phyloP scores from a whole-genome alignment of 179 eudicot species.

The Pouteria campechiana region DNA sequence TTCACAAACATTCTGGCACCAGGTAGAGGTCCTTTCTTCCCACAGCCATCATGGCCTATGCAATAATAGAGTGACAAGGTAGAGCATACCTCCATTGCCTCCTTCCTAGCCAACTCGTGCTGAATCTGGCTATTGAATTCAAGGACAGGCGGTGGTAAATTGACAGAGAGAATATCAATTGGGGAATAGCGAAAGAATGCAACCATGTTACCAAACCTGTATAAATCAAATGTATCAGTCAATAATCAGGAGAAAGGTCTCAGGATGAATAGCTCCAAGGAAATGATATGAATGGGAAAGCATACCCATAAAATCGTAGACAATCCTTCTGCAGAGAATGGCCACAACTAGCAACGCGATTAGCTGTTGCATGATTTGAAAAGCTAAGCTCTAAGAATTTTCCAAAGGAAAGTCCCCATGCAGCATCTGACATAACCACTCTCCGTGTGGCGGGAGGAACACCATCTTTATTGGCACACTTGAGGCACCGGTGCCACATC shows the following conservation, averaged over 20 bases:
- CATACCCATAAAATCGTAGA: conserved; percentile 89
- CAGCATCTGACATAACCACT: conserved; percentile 92
- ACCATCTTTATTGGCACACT: conserved; percentile 56
- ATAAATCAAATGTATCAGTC: not conserved
- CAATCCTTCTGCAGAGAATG: conserved; percentile 98
- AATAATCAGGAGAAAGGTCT: not conserved
- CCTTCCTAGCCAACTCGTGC: conserved; percentile 68
- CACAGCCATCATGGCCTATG: too few relatives aligned
- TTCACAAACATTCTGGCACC: too few relatives aligned
- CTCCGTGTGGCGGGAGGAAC: conserved; percentile 87
- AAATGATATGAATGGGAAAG: not conserved
- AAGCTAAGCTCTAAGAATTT: conserved; percentile 96
- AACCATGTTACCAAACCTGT: conserved; percentile 85
- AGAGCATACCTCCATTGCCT: conserved; percentile 53
- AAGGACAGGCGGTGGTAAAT: conserved; percentile 67
- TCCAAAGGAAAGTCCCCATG: conserved; percentile 99
- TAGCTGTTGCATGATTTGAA: conserved; percentile 90
- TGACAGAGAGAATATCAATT: conserved; percentile 76
- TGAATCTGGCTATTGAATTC: conserved; percentile 49
- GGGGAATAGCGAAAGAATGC: conserved; percentile 89
- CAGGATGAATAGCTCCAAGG: not conserved
- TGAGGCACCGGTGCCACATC: conserved; percentile 99
- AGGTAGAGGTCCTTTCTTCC: too few relatives aligned
- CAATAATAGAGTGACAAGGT: not conserved
- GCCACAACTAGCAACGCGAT: conserved; percentile 95